phyloP scores from a whole-genome alignment of 306 rosid genomes.

The Dryas octopetala region DNA sequence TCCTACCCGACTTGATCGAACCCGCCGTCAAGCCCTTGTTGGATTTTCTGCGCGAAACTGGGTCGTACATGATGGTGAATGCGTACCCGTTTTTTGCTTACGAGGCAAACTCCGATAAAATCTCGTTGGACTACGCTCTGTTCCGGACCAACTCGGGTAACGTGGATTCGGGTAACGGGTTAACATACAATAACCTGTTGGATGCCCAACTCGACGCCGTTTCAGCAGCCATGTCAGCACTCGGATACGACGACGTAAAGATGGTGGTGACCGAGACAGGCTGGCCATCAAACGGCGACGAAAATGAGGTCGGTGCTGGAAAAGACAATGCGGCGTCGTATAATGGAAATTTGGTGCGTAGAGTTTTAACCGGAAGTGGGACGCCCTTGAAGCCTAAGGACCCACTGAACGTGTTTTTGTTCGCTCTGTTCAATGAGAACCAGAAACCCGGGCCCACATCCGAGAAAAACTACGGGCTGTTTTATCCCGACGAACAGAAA shows the following conservation, averaged over 20 bases:
- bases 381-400: slow-evolving; percentile 57
- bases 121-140: slow-evolving; percentile 61
- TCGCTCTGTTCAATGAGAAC: slow-evolving; percentile 79
- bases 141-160: slow-evolving; percentile 58
- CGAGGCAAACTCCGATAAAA: slow-evolving; percentile 38
- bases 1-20: slow-evolving; percentile 54
- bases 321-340: slow-evolving; percentile 71
- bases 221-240: slow-evolving; percentile 66
- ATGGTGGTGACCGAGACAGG: slow-evolving; percentile 67
- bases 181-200: slow-evolving; percentile 46
- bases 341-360: slow-evolving; percentile 64
- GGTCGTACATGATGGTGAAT: slow-evolving; percentile 70
- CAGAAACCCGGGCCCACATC: slow-evolving; percentile 76
- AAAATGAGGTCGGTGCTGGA: slow-evolving; percentile 58
- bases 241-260: slow-evolving; percentile 55
- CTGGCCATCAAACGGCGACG: slow-evolving; percentile 82
- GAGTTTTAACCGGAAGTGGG: slow-evolving; percentile 54
- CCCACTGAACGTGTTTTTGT: slow-evolving; percentile 49
- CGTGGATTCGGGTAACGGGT: slow-evolving; percentile 71
- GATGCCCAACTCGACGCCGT: slow-evolving; percentile 92
- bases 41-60: slow-evolving; percentile 47
- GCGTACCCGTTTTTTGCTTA: slow-evolving; percentile 85
- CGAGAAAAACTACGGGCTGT: slow-evolving; percentile 76
- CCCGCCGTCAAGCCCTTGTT: slow-evolving; percentile 77
- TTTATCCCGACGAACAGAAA: slow-evolving; percentile 55